Base-by-base conservation (phyloP, 2,329 filamentous ascomycete species). In the Botrytis medusae region DNA sequence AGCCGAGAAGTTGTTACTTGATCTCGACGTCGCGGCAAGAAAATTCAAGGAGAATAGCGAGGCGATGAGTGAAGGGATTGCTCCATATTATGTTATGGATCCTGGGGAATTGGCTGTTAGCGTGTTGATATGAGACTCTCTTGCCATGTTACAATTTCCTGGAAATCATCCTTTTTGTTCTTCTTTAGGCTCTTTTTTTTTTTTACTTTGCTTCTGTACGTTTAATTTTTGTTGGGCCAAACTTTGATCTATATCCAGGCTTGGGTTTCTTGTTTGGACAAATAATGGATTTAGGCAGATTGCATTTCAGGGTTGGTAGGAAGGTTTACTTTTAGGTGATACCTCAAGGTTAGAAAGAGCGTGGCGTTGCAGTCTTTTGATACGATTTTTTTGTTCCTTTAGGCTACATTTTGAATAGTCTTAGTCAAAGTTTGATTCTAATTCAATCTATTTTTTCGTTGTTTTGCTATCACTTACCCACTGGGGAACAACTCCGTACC, bases 1-100 rank as follows among this genome's bases (percentile, higher is more conserved):
- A 20, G 72, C 72, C 8, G 51, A 74, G 44, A 71, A 72, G 6
- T 67, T 72, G n/a, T 29, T 72, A 20, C 29, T 20, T 4, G 69
- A 74, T 64, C 44, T 74, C 2, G 32, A 72, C 3, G n/a, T 51
- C 6, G 60, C 69, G 48, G 69, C 42, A 7, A 51, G 42, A 10
- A 40, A 54, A 6, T 74, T 74, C 6, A 51, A 51, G 40, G 46
- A 61, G 51, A 74, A 74, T 72, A 46, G 44, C 0, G 42, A 71
- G 20, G 63, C 59, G 40, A 57, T 74, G 60, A 63, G 59, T 44
- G 51, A 40, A 29, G 71, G 71, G 16, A 69, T 69, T 20, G 63
- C 29, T 25, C 54, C 62, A 7, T 69, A 72, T 61, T 44, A 22
- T 48, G 63, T 72, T 9, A 61, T 72, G 51, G 42, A 72, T 61